These are phyloP conservation scores for Macrophomina phaseolina DNA, from an alignment of 2,329 filamentous ascomycete species.

Conservation along the genomic window DNA sequence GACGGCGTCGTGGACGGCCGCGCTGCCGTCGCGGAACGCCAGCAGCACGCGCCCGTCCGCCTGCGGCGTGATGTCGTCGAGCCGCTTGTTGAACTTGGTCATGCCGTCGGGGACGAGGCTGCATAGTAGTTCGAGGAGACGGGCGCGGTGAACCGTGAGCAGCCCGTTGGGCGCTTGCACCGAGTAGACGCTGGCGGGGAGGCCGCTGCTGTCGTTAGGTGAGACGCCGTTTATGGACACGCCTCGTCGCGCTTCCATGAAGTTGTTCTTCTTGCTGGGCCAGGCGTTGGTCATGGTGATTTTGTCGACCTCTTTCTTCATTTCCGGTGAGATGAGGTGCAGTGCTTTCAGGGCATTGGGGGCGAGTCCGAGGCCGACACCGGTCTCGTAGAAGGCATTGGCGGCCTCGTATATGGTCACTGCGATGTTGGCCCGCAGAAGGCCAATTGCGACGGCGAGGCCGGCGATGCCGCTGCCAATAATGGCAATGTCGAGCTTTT, in stretches of 20 bases:
- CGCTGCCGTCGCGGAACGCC: constrained; percentile 53
- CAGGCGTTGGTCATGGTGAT: constrained; percentile 49
- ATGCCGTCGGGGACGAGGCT: constrained; percentile 50
- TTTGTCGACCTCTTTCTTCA: constrained; percentile 51
- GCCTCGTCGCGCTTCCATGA: constrained; percentile 50
- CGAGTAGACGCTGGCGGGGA: constrained; percentile 32
- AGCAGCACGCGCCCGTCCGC: constrained; percentile 38
- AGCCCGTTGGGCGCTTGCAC: constrained; percentile 31
- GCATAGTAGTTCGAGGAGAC: constrained; percentile 56
- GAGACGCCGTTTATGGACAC: constrained; percentile 26
- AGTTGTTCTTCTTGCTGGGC: constrained; percentile 43
- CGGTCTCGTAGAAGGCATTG: constrained; percentile 61
- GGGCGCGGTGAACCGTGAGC: constrained; percentile 52
- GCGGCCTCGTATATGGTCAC: constrained; percentile 64
- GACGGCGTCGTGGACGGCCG: constrained; percentile 53
- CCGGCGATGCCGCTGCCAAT: constrained; percentile 66
- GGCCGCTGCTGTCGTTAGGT: constrained; percentile 21
- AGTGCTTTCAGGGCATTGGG: constrained; percentile 63
- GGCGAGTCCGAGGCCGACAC: constrained; percentile 62
- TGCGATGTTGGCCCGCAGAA: constrained; percentile 53
- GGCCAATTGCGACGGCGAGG: constrained; percentile 59
- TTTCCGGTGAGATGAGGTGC: constrained; percentile 56
- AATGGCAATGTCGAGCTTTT: constrained; percentile 57
- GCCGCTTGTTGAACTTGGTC: constrained; percentile 49
- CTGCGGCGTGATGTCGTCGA: constrained; percentile 35